Base-by-base conservation (phyloP, 2,329 filamentous ascomycete species). In the Dactylellina drechsleri region DNA sequence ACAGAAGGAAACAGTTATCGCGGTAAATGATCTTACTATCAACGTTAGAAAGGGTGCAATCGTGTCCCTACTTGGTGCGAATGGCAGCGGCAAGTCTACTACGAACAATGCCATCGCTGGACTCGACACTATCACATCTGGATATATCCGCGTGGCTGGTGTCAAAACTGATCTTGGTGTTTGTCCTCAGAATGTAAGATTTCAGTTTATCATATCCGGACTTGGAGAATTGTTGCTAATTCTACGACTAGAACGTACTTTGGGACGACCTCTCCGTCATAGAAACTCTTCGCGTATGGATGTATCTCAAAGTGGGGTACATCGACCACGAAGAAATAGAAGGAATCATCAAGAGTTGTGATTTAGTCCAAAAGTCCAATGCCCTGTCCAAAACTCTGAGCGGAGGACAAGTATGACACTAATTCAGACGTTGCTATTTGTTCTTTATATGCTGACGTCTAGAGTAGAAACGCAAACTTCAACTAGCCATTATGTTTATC, bases 401-500 rank as follows among this genome's bases (percentile, higher is more conserved):
- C 1, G 93, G 93, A 7, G 93, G 93, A 0, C 93, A 97, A 62
- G 70, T 74, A 18, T 47, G 43, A 1, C 13, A 10, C 43, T n/a
- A 36, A 7, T 36, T 36, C 10, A 47, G 13, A 47, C 5, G 6
- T 18, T 47, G 6, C 13, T 15, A n/a, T n/a, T 18, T 12, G 43
- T 47, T 12, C 1, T 47, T 47, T 47, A 47, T 6, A 47, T 47
- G 13, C 43, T 47, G 13, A 47, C 16, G 7, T 15, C 4, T 47
- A 5, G 5, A 36, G 13, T 57, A 74, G 81, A 97, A 96, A 83
- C 86, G 93, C 61, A 97, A 97, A 81, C 85, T 97, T 7, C 93
- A 97, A 81, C 85, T 97, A 1, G 93, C 92, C 4, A 94, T 97
- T 88, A 97, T 97, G 92, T 89, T 97, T 78, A 96, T 92, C 2